Base-by-base conservation (phyloP, 169 alveolate genomes). In the Babesia divergens region DNA sequence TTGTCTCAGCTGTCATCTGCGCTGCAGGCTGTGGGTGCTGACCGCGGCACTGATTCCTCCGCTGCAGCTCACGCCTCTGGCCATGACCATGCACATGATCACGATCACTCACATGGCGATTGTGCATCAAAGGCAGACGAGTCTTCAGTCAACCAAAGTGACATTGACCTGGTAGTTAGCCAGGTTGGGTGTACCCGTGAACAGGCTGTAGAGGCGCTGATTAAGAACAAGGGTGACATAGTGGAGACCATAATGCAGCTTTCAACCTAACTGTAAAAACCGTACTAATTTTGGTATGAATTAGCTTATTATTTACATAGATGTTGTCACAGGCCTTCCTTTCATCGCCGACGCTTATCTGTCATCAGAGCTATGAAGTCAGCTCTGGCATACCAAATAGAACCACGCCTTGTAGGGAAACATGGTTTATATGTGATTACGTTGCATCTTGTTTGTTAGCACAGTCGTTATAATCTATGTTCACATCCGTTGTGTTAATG, bases 171-270 rank as follows among this genome's bases (percentile, higher is more conserved):
- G 86, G 96, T 95, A 29, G 90, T 95, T 92, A 81, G 90, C 14
- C 97, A 95, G 83, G 88, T 93, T 50, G 90, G 92, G 42, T 90
- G 96, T 77, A 76, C 94, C 55, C 91, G 94, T 77, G 92, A 85
- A 43, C 83, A 84, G 80, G 98, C 98, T 34, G 85, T 90, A 20
- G 82, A 86, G 74, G 96, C 95, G 16, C 91, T 95, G 18, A 82
- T 89, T 53, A 91, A 87, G 59, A 65, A 94, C 69, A 91, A 86
- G 35, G 95, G 94, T 56, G 96, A 94, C 68, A 83, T 92, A 58
- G 97, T 94, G 35, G 91, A 91, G 42, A 95, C 96, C 47, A 93
- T 94, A 51, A 80, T 94, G 91, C 83, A 89, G 65, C 82, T 93
- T 37, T 56, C 88, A 13, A 24, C 83, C 22, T 58, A 29, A 34